Base-by-base conservation (phyloP, 2,329 filamentous ascomycete species). In the Hortaea werneckii region DNA sequence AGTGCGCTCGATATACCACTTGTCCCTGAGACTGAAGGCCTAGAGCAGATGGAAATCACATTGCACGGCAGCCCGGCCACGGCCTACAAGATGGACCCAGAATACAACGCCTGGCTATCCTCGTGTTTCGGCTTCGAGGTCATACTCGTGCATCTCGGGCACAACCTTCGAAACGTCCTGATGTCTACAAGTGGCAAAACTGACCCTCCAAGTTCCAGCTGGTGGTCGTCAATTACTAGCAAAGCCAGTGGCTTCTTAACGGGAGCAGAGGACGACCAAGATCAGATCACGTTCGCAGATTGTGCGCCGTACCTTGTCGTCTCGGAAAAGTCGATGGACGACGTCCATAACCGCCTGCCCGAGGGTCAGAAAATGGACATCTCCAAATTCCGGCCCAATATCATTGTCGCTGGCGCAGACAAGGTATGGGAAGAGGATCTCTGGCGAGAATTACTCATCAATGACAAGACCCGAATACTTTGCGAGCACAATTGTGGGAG, bases 291-390 rank as follows among this genome's bases (percentile, higher is more conserved):
- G 2, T 92, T 90, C 65, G 77, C 80, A 35, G 86, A 92, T 64
- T 77, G 78, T 51, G 85, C 85, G 1, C 83, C 86, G 0, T 85
- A 84, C 61, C 75, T 95, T 10, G 65, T 95, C 26, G 74, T 82
- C 5, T 85, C 81, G 0, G 73, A 80, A 49, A 75, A 78, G 2
- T 92, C 85, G 1, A 73, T 89, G n/a, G 65, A 72, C 13, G 74
- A 85, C 54, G 76, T 94, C 40, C 78, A 76, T 30, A 48, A 54
- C 6, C 58, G 66, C 5, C 56, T 72, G 0, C 54, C 62, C 0
- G 58, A 60, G 0, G 63, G 58, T 9, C 53, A 62, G 41, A 43
- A 47, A 58, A 40, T 70, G 62, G 68, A 73, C 49, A 65, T 72
- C 30, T 64, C 62, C 5, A 72, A 72, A 42, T 72, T 72, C 52